Evolutionary conservation across 768 basidiomycete genomes (phyloP), one percentile per base, ranked within the genome.

Genomic region (Boletus rubropictus): DNA sequence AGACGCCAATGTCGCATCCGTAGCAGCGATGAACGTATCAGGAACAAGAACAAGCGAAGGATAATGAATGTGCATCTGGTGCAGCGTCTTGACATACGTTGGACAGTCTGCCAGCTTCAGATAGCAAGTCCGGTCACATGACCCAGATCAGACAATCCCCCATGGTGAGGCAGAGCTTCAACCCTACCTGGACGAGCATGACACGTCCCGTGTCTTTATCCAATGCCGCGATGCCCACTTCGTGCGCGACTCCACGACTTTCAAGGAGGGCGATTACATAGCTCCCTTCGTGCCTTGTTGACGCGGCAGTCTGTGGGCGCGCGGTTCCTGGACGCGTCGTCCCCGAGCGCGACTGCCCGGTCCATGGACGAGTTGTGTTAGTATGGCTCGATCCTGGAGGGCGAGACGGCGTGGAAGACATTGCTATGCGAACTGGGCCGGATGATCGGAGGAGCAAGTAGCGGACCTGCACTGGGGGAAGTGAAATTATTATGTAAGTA

Each of bases 191-290:
- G 15, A 90, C 80, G 14, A 94, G 70, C 62, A 81, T 73, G 17
- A 86, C 84, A 22, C 78, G 74, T 1, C 85, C 89, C 0, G 84
- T 89, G 27, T 88, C 84, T 46, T 74, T 79, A 49, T 93, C 83
- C n/a, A 92, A 73, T 0, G 87, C 86, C 0, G 89, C 91, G 27
- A 96, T 80, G 3, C 93, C 93, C 8, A 95, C 80, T 61, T 95
- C 92, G 44, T 86, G 72, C 1, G 84, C 84, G 24, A 89, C 72
- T 1, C 88, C 87, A 21, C 88, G 72, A 10, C 86, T 85, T 66
- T 91, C 88, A 22, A 90, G 67, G 17, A 90, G 64, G 3, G 88
- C 82, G 22, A 87, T 70, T 3, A 87, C 69, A 59, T 81, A 82
- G 46, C 69, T 82, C 0, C 73, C 76, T 51, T 88, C 86, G 36